Evolutionary conservation across 2,329 filamentous ascomycete species (phyloP), one percentile per base, ranked within the genome.

Genomic region (Aspergillus ochraceoroseus): DNA sequence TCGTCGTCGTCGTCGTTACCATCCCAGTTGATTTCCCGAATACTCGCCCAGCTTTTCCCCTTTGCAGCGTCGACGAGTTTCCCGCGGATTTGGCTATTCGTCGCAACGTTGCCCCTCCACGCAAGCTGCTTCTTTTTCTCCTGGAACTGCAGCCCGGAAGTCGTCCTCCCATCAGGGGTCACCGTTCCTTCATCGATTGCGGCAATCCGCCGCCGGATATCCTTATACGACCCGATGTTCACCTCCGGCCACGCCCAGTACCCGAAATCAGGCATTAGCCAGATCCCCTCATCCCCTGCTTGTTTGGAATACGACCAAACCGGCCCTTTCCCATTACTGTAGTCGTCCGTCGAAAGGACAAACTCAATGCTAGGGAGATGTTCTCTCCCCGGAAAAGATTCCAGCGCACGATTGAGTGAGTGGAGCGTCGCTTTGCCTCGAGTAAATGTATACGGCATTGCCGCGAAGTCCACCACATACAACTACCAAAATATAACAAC

Each of bases 191-290:
- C 51, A 37, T 69, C 67, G 3, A 67, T 55, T 2, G 57, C 52
- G 1, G 55, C 55, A 22, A 68, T 67, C 9, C 60, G 63, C 4
- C 53, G 53, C 3, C 65, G 60, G 19, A 70, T 61, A 41, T 70
- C 66, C n/a, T 61, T 57, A 52, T 71, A 70, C 4, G 66, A 56
- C 2, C 70, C 66, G 14, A 68, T 65, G 42, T 65, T 62, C 12
- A 70, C 67, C 43, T 73, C 70, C 2, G 71, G 71, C 71, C 70
- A 75, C 6, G 67, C 63, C 70, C 71, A 76, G 58, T 72, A 74
- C 22, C 70, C 72, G 48, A 75, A 76, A 48, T 76, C 73, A 0
- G 73, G 72, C 56, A 75, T 74, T 13, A 75, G 56, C 73, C 73
- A 75, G 29, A 63, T 57, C 9, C 63, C 54, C 5, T 55, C 55